Percentiles rank a stretch among this genome's conserved stretches.
These are phyloP conservation scores for Stipa capillata DNA, from an alignment of 176 grass and related monocot genomes.

Conservation along the genomic window DNA sequence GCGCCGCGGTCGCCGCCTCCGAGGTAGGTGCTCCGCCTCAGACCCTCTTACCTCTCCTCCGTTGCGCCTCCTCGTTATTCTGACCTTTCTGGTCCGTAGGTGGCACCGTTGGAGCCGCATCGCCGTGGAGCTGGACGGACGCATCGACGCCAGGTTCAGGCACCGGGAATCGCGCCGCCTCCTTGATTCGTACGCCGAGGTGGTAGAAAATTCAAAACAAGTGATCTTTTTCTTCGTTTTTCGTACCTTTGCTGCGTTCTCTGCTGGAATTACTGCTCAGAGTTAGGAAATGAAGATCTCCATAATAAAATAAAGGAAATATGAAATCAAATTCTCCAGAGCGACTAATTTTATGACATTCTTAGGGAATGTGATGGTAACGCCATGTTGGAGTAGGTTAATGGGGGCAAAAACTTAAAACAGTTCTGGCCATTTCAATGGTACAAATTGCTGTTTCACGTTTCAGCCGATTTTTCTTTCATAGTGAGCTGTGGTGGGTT, in stretches of 20 bases:
- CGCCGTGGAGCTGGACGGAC: constrained; percentile 64
- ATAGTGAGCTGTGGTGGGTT: neutral
- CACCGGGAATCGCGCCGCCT: constrained; percentile 56
- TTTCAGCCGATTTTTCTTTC: neutral
- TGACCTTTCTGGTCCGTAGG: neutral
- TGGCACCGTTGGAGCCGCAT: constrained; percentile 48
- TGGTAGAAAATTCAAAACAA: neutral
- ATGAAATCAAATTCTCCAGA: neutral
- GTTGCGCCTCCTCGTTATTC: neutral
- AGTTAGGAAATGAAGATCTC: neutral
- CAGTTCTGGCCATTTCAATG: neutral
- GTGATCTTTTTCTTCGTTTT: neutral
- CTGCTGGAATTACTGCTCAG: neutral
- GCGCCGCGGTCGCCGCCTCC: neutral
- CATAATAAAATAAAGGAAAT: neutral
- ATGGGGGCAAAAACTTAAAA: neutral
- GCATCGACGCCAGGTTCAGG: constrained; percentile 35
- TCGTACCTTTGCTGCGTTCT: neutral
- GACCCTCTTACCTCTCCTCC: neutral
- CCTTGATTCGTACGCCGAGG: constrained; percentile 57
- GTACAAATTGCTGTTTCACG: neutral
- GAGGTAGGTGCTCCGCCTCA: constrained; percentile 26
- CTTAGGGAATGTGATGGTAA: neutral
- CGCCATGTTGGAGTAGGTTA: neutral
- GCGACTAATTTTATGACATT: neutral